Evolutionary conservation across 1,284 basidiomycete genomes (phyloP), one percentile per base, ranked within the genome.

Genomic region (Sporisorium iseilematis-ciliati): DNA sequence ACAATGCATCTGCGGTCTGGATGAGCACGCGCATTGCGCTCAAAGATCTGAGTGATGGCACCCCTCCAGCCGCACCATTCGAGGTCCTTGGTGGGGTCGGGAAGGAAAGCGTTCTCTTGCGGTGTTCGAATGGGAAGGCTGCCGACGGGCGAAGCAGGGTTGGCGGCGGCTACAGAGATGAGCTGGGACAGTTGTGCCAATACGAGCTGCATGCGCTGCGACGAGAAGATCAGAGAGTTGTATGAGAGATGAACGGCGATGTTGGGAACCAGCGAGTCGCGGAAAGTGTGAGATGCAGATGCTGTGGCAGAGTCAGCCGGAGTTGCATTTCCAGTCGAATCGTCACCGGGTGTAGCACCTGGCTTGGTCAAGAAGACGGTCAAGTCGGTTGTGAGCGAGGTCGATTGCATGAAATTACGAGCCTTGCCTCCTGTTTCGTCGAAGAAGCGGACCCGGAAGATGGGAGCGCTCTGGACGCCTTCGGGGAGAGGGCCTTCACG

Each of bases 1-100:
- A 84, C 78, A 18, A 85, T 75, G 64, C 80, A 81, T 18, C 82
- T 61, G 14, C 82, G 72, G 25, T 85, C 80, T 2, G 83, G 83
- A 43, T 82, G 80, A 12, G 68, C 56, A 4, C 63, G 41, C 8
- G 83, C 83, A 46, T 85, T 84, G 35, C 66, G 68, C 63, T 84
- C 81, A 64, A 85, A 84, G 68, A 84, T 84, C 96, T 53, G 97
- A 90, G 85, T 97, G 92, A 41, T 97, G 93, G 84, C 97, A 16
- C 97, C 97, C 84, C 94, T 94, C 90, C 91, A 99, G 60, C 92
- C 95, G 85, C 94, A 97, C 95, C 96, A 99, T 82, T 97, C 91
- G 43, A 99, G 89, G 85, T 99, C 92, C 11, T 90, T 91, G 14
- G 90, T 91, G 94, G 21, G 97, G 91, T 49, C 96, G 89, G 16